These are phyloP conservation scores for Solanum commersonii DNA, from an alignment of 257 asterid genomes.

Conservation along the genomic window DNA sequence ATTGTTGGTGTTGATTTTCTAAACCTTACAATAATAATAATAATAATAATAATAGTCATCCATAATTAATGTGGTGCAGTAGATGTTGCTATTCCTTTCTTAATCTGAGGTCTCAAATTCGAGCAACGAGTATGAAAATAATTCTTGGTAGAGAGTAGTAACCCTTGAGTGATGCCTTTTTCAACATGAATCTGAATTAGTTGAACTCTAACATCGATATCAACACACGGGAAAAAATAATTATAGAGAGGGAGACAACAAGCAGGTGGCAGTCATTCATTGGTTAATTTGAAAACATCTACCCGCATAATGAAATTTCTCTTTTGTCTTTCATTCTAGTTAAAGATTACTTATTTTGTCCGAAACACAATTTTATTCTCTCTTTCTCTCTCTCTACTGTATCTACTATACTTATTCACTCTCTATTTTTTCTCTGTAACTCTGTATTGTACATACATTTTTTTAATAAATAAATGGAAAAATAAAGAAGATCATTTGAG, in stretches of 20 bases:
- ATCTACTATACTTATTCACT: not conserved
- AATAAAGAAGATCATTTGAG: not conserved
- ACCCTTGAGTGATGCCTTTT: accelerated
- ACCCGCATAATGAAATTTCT: conserved; percentile 1
- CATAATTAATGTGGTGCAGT: not conserved
- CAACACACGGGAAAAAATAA: not conserved
- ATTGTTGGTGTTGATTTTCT: not conserved
- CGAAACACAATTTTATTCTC: not conserved
- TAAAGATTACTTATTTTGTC: not conserved
- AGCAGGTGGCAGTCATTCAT: not conserved
- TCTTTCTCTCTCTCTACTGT: conserved; percentile 1
- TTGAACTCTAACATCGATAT: accelerated
- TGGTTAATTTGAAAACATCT: not conserved
- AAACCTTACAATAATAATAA: not conserved
- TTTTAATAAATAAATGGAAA: not conserved
- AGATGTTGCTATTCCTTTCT: not conserved
- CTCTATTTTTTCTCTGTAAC: not conserved
- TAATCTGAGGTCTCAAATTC: not conserved
- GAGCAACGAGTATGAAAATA: not conserved
- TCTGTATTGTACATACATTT: not conserved
- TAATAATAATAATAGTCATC: not conserved
- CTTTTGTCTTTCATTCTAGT: not conserved
- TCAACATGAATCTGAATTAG: not conserved
- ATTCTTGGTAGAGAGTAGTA: accelerated
- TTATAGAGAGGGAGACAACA: not conserved